These are phyloP conservation scores for Hibiscus tridactylites DNA, from an alignment of 345 rosid species.

Conservation along the genomic window DNA sequence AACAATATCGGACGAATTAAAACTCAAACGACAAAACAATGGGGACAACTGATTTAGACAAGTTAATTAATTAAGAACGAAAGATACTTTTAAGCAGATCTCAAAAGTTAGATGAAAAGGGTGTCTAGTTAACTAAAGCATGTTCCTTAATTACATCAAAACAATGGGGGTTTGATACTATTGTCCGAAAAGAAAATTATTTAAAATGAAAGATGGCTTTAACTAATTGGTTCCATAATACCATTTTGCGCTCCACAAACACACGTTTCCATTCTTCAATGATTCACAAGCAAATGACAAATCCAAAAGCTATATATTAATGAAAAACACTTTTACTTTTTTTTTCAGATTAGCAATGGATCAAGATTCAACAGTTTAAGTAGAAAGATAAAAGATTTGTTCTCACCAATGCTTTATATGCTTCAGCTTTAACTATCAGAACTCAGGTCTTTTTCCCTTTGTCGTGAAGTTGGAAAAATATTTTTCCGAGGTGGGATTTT, in stretches of 20 bases:
- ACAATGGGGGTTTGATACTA: background rate
- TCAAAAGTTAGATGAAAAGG: background rate
- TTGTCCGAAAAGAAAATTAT: no score
- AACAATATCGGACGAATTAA: no score
- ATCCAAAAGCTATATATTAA: background rate
- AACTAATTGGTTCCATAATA: no score
- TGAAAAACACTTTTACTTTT: no score
- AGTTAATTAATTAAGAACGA: background rate
- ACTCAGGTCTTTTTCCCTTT: background rate
- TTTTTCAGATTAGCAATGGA: no score
- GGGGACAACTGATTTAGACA: background rate
- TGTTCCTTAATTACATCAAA: background rate
- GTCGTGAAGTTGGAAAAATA: constrained; percentile 2
- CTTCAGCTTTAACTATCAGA: no score
- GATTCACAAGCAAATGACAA: constrained; percentile 3
- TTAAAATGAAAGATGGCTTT: no score
- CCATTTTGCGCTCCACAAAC: no score
- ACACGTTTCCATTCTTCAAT: background rate
- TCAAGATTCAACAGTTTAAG: no score
- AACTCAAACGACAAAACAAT: no score
- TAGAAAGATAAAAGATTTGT: no score
- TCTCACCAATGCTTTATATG: no score
- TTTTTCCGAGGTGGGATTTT: constrained; percentile 1
- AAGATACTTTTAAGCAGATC: background rate
- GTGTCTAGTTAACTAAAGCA: background rate